These are phyloP conservation scores for Fibroporia radiculosa DNA, from an alignment of 768 basidiomycete species.

Conservation along the genomic window DNA sequence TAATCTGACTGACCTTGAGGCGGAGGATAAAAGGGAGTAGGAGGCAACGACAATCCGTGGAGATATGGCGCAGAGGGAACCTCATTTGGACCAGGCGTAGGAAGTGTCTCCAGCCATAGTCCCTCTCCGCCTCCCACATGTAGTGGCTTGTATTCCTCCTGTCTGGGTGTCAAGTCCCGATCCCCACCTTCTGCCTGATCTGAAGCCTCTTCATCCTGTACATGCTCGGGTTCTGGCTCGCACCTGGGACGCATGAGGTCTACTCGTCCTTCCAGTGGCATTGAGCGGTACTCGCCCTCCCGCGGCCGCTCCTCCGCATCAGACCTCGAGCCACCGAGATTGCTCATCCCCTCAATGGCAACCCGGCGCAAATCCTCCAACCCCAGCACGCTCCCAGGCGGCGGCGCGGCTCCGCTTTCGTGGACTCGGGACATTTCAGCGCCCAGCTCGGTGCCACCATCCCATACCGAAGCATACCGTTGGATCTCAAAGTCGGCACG, in stretches of 20 bases:
- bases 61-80: constrained; percentile 54
- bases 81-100: constrained; percentile 57
- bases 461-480: constrained; percentile 73
- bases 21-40: constrained; percentile 13
- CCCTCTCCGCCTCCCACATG: constrained; percentile 5
- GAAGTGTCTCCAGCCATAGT: constrained; percentile 40
- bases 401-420: not conserved
- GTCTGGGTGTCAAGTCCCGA: constrained; percentile 12
- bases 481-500: constrained; percentile 51
- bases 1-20: constrained; percentile 2
- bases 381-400: constrained; percentile 33
- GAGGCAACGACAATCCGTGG: constrained; percentile 23
- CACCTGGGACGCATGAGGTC: constrained; percentile 68
- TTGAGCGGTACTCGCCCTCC: constrained; percentile 68
- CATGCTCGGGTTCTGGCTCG: constrained; percentile 5
- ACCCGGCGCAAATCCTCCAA: constrained; percentile 59
- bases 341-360: constrained; percentile 48
- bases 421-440: constrained; percentile 12
- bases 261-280: constrained; percentile 85
- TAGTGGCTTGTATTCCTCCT: constrained; percentile 5
- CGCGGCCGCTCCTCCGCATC: constrained; percentile 18
- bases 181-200: constrained; percentile 1
- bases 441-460: constrained; percentile 32
- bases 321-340: constrained; percentile 6
- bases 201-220: not conserved